Evolutionary conservation across 257 asterid species (phyloP).

Genomic region (Solanum arcanum): DNA sequence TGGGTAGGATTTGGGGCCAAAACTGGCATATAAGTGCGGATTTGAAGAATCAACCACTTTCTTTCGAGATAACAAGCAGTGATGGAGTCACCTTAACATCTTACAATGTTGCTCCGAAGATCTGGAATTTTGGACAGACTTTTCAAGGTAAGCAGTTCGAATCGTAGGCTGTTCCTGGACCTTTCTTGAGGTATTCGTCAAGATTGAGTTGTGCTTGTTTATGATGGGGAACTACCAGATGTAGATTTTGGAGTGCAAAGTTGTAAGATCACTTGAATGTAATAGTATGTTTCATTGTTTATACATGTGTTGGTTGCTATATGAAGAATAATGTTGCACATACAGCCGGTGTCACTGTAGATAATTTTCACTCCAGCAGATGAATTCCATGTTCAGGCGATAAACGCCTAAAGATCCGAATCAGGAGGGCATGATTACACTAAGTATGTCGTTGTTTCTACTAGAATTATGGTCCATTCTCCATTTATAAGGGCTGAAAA

Average conservation of each 20-base stretch:
- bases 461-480: not conserved
- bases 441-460: not conserved
- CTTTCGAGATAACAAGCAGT: slow-evolving; percentile 51
- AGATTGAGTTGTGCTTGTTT: not conserved
- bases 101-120: slow-evolving; percentile 37
- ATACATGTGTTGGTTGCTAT: not conserved
- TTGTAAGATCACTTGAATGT: not conserved
- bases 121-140: slow-evolving; percentile 61
- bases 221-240: not conserved
- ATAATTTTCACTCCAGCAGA: not conserved
- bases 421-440: not conserved
- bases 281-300: not conserved
- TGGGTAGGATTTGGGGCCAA: slow-evolving; percentile 74
- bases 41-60: slow-evolving; percentile 45
- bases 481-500: not conserved
- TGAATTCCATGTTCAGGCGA: not conserved
- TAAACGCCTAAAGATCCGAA: not conserved
- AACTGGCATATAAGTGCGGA: slow-evolving; percentile 55
- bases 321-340: not conserved
- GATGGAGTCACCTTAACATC: slow-evolving; percentile 36
- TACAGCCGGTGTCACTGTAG: not conserved
- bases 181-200: not conserved
- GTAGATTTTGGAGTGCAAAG: not conserved
- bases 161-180: not conserved
- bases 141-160: slow-evolving; percentile 57